phyloP scores from a whole-genome alignment of 164 flowering plant genomes.

The Tetracentron sinense region DNA sequence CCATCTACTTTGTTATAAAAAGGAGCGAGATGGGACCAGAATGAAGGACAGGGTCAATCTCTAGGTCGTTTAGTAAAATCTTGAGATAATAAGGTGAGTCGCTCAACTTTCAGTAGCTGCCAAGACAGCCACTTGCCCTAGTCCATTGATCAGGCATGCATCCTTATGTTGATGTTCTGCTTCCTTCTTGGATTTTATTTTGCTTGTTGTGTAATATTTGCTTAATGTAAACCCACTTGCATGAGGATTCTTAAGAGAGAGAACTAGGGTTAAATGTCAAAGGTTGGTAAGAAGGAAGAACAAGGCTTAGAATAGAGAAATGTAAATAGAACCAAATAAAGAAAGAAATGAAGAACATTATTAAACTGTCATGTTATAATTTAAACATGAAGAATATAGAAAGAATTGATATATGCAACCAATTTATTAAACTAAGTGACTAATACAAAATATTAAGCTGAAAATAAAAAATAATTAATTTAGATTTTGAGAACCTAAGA shows the following conservation, averaged over 20 bases:
- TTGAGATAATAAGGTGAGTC: neutral
- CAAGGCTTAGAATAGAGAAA: neutral
- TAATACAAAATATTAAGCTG: too few relatives aligned
- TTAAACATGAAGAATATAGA: too few relatives aligned
- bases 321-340: neutral
- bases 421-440: too few relatives aligned
- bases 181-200: slow-evolving; percentile 2
- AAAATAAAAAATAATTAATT: too few relatives aligned
- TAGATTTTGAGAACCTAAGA: too few relatives aligned
- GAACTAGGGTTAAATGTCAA: too few relatives aligned
- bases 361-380: neutral
- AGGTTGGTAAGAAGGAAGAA: too few relatives aligned
- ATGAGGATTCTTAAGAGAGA: too few relatives aligned
- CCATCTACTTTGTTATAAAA: neutral
- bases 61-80: too few relatives aligned
- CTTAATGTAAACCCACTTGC: slow-evolving; percentile 25
- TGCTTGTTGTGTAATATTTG: slow-evolving; percentile 10
- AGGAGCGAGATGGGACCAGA: too few relatives aligned
- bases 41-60: too few relatives aligned
- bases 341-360: neutral
- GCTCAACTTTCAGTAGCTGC: slow-evolving; percentile 4
- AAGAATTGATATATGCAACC: too few relatives aligned
- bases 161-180: slow-evolving; percentile 2
- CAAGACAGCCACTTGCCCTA: slow-evolving; percentile 1
- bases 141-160: neutral